Evolutionary conservation across 306 rosid species (phyloP).

Genomic region (Castanea mollissima): DNA sequence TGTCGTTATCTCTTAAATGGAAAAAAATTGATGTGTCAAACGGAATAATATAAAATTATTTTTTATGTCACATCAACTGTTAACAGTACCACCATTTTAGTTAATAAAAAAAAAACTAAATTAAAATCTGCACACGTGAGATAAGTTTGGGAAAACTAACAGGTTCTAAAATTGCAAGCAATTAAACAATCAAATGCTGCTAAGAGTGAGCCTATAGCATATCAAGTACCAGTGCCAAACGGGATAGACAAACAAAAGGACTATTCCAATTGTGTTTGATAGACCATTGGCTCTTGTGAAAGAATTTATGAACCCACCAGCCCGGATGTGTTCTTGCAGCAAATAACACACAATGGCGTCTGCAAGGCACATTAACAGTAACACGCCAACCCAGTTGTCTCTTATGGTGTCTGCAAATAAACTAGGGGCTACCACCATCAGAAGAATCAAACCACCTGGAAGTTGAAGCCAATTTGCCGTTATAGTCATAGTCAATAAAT

Average conservation of each 20-base stretch:
- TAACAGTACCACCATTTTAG: not conserved
- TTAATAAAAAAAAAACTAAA: no score
- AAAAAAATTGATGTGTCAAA: no score
- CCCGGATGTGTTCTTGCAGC: constrained; percentile 88
- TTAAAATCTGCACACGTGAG: no score
- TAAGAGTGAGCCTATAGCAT: constrained; percentile 28
- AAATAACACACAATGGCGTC: constrained; percentile 80
- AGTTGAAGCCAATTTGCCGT: constrained; percentile 80
- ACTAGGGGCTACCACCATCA: constrained; percentile 66
- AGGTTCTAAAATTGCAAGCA: constrained; percentile 6
- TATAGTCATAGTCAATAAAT: constrained; percentile 4
- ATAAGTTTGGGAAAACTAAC: no score
- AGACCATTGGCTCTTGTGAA: constrained; percentile 71
- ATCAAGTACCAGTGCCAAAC: constrained; percentile 51
- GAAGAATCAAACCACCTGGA: constrained; percentile 67
- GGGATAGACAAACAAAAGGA: constrained; percentile 70
- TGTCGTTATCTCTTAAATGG: fast-evolving
- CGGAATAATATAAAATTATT: no score
- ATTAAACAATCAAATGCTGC: constrained; percentile 5
- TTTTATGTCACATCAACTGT: no score
- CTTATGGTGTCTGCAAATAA: constrained; percentile 51
- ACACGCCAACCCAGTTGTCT: constrained; percentile 46
- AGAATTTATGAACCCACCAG: constrained; percentile 84
- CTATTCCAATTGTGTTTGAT: constrained; percentile 71
- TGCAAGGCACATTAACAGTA: constrained; percentile 43